Evolutionary conservation across 257 asterid species (phyloP).

Genomic region (Solanum chiquidenum): DNA sequence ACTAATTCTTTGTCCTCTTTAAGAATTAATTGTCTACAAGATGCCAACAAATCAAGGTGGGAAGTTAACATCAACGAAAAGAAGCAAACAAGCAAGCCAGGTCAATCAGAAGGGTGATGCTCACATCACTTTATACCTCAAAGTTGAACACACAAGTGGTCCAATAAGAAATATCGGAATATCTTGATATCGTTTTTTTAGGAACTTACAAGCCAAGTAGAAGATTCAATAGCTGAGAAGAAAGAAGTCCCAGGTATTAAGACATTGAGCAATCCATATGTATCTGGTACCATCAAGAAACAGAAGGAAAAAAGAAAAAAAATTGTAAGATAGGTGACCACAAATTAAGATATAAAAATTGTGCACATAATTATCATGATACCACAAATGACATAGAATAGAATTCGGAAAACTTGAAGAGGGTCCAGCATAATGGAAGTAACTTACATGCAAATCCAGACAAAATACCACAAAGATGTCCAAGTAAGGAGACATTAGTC

Average conservation of each 20-base stretch:
- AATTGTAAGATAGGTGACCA: background rate
- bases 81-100: background rate
- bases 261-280: slow-evolving; percentile 26
- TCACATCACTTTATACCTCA: background rate
- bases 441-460: slow-evolving; percentile 61
- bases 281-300: slow-evolving; percentile 21
- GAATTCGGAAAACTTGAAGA: background rate
- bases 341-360: background rate
- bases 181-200: background rate
- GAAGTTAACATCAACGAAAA: background rate
- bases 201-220: slow-evolving; percentile 29
- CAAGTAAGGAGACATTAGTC: slow-evolving; percentile 63
- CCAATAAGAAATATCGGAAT: background rate
- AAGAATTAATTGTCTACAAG: background rate
- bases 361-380: background rate
- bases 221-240: slow-evolving; percentile 31
- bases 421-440: background rate
- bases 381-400: background rate
- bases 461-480: slow-evolving; percentile 50
- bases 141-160: background rate
- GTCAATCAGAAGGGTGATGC: background rate
- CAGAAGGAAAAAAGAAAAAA: background rate
- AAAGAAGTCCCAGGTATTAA: slow-evolving; percentile 31
- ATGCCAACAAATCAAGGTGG: background rate
- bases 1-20: background rate